These are phyloP conservation scores for Backusella sp. DNA, from an alignment of 192 early-diverging fungal species.

Conservation along the genomic window DNA sequence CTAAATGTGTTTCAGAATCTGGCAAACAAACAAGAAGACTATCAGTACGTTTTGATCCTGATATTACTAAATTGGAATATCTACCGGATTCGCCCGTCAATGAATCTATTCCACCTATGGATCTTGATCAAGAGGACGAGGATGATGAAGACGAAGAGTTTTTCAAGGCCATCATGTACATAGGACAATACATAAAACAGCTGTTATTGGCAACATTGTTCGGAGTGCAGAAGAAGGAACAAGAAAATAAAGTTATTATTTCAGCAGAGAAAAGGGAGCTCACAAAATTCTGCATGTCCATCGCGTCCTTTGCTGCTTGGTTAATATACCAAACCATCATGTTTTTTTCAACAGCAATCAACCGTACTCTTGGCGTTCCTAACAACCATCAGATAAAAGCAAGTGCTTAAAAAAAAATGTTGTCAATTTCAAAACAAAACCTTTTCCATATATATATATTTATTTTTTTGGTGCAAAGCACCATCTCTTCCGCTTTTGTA, in stretches of 20 bases:
- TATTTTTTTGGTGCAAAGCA: neutral
- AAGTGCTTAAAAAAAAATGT: neutral
- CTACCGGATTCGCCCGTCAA: slow-evolving; percentile 27
- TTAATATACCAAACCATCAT: neutral
- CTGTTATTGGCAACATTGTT: neutral
- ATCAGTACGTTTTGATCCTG: slow-evolving; percentile 27
- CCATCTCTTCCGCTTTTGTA: neutral
- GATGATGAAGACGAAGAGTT: slow-evolving; percentile 4
- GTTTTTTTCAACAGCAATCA: neutral
- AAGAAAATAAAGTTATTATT: slow-evolving; percentile 1
- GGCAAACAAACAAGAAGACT: slow-evolving; percentile 4
- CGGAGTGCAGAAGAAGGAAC: neutral
- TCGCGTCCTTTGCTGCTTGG: slow-evolving; percentile 4
- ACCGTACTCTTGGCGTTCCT: neutral
- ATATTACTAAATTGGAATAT: slow-evolving; percentile 21
- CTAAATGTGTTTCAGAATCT: slow-evolving; percentile 16
- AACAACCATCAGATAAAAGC: neutral
- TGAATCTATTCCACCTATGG: neutral
- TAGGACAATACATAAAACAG: slow-evolving; percentile 1
- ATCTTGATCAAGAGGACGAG: neutral
- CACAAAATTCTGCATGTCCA: neutral
- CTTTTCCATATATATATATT: neutral
- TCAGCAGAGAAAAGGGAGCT: neutral
- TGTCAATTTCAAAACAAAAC: neutral
- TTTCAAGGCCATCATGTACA: neutral